A percentile compares a stretch with the other conserved stretches of the same genome.
phyloP scores from a whole-genome alignment of 2,329 filamentous ascomycete species.

The Ascosphaera aggregata region DNA sequence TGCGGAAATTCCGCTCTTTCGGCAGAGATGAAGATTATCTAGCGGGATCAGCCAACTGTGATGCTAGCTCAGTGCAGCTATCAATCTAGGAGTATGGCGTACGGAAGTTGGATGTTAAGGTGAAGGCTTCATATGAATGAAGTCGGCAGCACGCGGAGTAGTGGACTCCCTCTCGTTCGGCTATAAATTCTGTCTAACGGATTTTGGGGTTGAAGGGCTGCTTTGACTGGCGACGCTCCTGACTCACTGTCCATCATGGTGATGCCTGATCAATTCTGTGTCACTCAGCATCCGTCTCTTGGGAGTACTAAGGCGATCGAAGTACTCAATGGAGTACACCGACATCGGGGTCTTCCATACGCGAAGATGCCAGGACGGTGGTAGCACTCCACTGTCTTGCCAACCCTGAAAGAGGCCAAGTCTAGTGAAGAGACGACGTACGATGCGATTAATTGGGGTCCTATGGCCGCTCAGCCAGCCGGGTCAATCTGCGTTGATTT shows the following conservation, averaged over 20 bases:
- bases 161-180: too few relatives aligned
- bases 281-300: not conserved
- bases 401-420: not conserved
- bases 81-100: not conserved
- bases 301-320: not conserved
- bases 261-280: not conserved
- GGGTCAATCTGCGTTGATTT: conserved; percentile 22
- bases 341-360: not conserved
- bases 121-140: too few relatives aligned
- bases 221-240: not conserved
- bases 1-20: not conserved
- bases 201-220: not conserved
- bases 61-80: not conserved
- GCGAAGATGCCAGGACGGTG: not conserved
- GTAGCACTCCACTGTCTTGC: not conserved
- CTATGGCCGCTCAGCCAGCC: conserved; percentile 18
- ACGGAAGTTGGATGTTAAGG: too few relatives aligned
- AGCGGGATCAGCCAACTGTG: not conserved
- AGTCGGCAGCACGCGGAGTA: too few relatives aligned
- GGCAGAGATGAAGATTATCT: not conserved
- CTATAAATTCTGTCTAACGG: not conserved
- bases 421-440: not conserved
- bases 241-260: not conserved
- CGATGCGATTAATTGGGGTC: conserved; percentile 16
- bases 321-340: not conserved